Base-by-base conservation (phyloP, 1,139 yeast genomes). In the Geotrichum carabidarum region DNA sequence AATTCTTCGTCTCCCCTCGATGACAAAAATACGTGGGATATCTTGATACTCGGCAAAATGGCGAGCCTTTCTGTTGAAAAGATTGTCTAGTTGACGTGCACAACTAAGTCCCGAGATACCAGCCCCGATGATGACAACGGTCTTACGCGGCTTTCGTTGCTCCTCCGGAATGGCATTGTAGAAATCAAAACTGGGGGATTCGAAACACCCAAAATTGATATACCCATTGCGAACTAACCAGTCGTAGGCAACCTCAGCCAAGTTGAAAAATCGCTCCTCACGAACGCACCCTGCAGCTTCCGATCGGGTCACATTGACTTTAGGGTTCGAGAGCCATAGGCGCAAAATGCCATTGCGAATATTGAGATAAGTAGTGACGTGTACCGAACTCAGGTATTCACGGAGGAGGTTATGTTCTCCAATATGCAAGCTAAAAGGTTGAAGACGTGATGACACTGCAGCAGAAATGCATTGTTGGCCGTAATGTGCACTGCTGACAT, bases 261-360 rank as follows among this genome's bases (percentile, higher is more conserved):
- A 62, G 6, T 66, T 68, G 53, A 69, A 73, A 58, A 64, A 73
- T 9, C 75, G 66, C 36, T 71, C 74, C 34, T 73, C 74, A 22
- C 71, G 65, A 12, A 71, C 74, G 57, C 77, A 73, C 1, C 78
- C 77, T 0, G 74, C 75, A 1, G 78, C 78, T 58, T 74, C 78
- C 8, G 68, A 65, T 46, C 68, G 62, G 0, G 76, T 72, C 15
- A 74, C 78, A 42, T 68, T 66, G 1, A 74, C 73, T 41, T 70
- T 65, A 22, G 78, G 78, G 58, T 74, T 74, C 30, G 73, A 70
- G 3, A 73, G 62, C 78, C 78, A 74, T n/a, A 74, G 62, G 30
- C 77, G 63, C 43, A 74, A 60, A 44, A 74, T 72, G 8, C 76
- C 76, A 58, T 74, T 74, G 27, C 78, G 67, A 45, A 73, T 70